Base-by-base conservation (phyloP, 2,329 filamentous ascomycete species). In the Fusarium azukiicola region DNA sequence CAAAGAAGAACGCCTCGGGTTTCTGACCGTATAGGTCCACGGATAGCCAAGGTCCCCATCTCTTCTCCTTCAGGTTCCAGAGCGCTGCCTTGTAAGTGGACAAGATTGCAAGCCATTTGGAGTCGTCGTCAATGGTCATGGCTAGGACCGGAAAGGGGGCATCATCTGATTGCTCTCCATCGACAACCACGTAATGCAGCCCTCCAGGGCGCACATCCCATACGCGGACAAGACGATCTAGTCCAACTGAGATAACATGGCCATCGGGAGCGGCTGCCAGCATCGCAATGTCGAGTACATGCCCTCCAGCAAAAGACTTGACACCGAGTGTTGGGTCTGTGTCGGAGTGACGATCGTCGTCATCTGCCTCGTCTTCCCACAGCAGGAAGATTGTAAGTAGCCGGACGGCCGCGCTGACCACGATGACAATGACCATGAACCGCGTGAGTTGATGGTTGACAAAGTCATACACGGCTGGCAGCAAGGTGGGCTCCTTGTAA, bases 341-440 rank as follows among this genome's bases (percentile, higher is more conserved):
- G n/a, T 89, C 87, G 0, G 84, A 87, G 11, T 91, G 89, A 9
- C 90, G 87, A 13, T 91, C 88, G 11, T 87, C 87, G 3, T 90
- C 89, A 19, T 87, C 86, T 11, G 87, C 86, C 72, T 91, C 87
- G 70, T 95, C 93, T 73, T 94, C 94, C 91, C 93, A 95, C 1
- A 97, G 88, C 10, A 97, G 89, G 81, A 95, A 96, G 77, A 94
- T 96, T 89, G 96, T 96, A 12, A 97, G 89, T 12, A 97, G 86
- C 4, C 93, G 93, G 38, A 97, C 91, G 23, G 92, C 92, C 13
- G 93, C 93, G 21, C 95, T 88, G 5, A 94, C 86, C 32, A 95
- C 90, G 1, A 96, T 85, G 6, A 96, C 88, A 17, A 93, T 91
- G 12, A 96, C 87, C 10, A 94, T 81, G 73, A 96, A 96, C 3